Conservation (phyloP, 345 rosid genomes). For the Bretschneidera sinensis region DNA sequence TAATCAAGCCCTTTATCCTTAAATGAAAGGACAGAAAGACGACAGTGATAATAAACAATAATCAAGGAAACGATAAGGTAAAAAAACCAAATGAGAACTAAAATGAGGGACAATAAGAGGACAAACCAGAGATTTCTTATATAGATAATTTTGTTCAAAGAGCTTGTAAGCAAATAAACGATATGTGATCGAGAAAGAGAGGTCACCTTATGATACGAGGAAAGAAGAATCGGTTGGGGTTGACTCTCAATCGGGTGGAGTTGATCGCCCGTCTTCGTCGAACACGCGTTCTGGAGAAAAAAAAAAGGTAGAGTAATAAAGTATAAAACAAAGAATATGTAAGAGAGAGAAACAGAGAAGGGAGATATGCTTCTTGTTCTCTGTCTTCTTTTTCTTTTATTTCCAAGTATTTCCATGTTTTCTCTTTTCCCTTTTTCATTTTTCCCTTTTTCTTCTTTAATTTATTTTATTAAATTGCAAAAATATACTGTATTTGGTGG, state of each 20-base stretch:
- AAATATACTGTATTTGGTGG: no score
- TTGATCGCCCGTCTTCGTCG: not conserved
- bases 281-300: not conserved
- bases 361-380: not conserved
- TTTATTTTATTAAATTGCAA: no score
- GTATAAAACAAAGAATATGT: not conserved
- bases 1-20: slow-evolving; percentile 14
- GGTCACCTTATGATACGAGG: slow-evolving; percentile 24
- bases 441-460: no score
- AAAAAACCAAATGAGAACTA: not conserved
- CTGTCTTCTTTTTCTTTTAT: no score
- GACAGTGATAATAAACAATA: not conserved
- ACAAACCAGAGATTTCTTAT: slow-evolving; percentile 1
- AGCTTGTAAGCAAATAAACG: not conserved
- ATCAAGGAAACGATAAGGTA: no score
- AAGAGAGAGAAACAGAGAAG: not conserved
- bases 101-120: not conserved
- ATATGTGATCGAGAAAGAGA: slow-evolving; percentile 4
- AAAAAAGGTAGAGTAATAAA: no score
- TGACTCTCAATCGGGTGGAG: no score
- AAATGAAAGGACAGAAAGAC: not conserved
- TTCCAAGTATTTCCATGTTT: no score
- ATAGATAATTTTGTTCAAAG: no score
- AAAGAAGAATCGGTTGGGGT: slow-evolving; percentile 8
- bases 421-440: not conserved